phyloP scores from a whole-genome alignment of 2,329 filamentous ascomycete species.

The Penicillium sp. region DNA sequence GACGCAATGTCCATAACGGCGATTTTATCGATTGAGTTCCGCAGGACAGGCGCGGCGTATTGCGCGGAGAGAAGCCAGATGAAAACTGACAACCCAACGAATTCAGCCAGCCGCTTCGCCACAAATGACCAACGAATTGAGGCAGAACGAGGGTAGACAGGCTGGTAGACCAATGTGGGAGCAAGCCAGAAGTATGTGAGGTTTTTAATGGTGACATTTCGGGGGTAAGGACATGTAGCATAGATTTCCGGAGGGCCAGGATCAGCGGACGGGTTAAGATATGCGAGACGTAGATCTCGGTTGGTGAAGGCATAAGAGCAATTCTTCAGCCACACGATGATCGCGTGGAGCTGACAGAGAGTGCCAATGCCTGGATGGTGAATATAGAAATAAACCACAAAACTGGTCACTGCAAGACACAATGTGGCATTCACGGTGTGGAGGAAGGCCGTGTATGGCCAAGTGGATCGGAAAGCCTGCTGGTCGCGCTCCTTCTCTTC shows the following conservation, averaged over 20 bases:
- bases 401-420: conserved; percentile 76
- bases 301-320: conserved; percentile 97
- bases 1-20: conserved; percentile 74
- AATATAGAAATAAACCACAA: conserved; percentile 85
- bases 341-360: conserved; percentile 83
- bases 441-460: conserved; percentile 75
- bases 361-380: conserved; percentile 93
- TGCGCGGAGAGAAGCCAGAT: conserved; percentile 96
- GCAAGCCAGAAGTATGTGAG: conserved; percentile 97
- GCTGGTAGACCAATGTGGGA: conserved; percentile 93
- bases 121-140: conserved; percentile 87
- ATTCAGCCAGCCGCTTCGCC: conserved; percentile 75
- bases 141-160: conserved; percentile 84
- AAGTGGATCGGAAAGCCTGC: conserved; percentile 68
- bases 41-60: conserved; percentile 85
- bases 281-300: conserved; percentile 87
- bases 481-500: conserved; percentile 61
- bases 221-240: conserved; percentile 77
- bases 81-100: conserved; percentile 75
- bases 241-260: conserved; percentile 79
- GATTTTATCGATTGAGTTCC: conserved; percentile 88
- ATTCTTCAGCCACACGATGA: conserved; percentile 95
- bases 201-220: conserved; percentile 86
- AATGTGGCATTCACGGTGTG: conserved; percentile 83
- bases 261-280: conserved; percentile 71